A percentile compares a stretch with the other conserved stretches of the same genome.
phyloP scores from a whole-genome alignment of 1,139 yeast species.

The Wickerhamiella pararugosa region DNA sequence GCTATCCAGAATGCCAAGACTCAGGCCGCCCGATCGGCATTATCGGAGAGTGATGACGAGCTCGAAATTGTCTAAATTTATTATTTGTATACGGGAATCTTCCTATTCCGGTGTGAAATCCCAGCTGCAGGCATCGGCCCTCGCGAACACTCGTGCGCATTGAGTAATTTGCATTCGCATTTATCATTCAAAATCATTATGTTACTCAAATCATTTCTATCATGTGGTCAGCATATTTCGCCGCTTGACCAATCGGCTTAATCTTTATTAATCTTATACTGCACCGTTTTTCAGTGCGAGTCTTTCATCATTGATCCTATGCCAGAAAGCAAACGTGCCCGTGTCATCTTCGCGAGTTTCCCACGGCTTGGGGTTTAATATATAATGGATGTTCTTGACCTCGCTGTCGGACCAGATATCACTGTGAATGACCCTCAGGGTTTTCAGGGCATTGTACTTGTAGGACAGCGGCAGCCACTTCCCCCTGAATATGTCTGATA shows the following conservation, averaged over 20 bases:
- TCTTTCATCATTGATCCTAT: constrained; percentile 24
- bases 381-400: constrained; percentile 41
- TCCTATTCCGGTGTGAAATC: constrained; percentile 5
- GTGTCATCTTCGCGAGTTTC: constrained; percentile 26
- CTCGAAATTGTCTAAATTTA: constrained; percentile 24
- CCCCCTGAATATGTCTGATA: constrained; percentile 35
- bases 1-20: not conserved
- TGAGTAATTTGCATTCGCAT: no score
- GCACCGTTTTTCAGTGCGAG: constrained; percentile 16
- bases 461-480: constrained; percentile 37
- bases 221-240: no score
- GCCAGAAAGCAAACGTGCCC: constrained; percentile 24
- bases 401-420: constrained; percentile 32
- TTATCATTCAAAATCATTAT: no score
- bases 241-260: no score
- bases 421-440: constrained; percentile 30
- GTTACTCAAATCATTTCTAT: no score
- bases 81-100: constrained; percentile 8
- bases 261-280: not conserved
- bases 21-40: no score
- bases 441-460: constrained; percentile 40
- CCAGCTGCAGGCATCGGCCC: not conserved
- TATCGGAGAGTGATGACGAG: constrained; percentile 22
- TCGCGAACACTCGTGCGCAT: no score
- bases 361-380: constrained; percentile 45